Evolutionary conservation across 2,329 filamentous ascomycete species (phyloP), one percentile per base, ranked within the genome.

Genomic region (Chaetomium strumarium): DNA sequence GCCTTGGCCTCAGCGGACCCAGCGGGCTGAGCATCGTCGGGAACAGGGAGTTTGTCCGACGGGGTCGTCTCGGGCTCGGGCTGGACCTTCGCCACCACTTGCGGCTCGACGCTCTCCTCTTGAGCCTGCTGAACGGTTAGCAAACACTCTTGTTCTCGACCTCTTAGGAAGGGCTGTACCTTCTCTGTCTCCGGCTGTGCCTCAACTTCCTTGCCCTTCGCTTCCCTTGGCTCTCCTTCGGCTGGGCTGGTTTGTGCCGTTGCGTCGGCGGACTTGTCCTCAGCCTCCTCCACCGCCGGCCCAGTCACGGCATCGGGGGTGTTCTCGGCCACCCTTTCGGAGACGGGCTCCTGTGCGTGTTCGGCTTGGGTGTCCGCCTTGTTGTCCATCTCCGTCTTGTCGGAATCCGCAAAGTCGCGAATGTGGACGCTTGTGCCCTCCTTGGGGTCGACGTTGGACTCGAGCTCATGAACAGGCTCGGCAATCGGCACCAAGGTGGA

Each of bases 1-100:
- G 39, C 43, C 46, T 51, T 37, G 60, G 58, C 5, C 36, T 60
- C 40, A 62, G 48, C 17, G 58, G 55, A 8, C 58, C 57, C 51
- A 62, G 53, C 17, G 60, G 57, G 38, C 54, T 60, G 49, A 62
- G 40, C 45, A 62, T 46, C 41, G 57, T 60, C 38, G 56, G 55
- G 33, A 55, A 58, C 19, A 44, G 40, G 34, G 44, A 51, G 17
- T 37, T 46, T 7, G 19, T 49, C 34, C 40, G 55, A 14, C 53
- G 49, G 7, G 29, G 49, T 20, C 53, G 54, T 33, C 40, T 49
- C 36, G 50, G 57, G 46, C 43, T 55, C 41, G 52, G 55, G 48
- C 55, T 60, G 24, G 49, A 55, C 46, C 31, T 59, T 47, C 52
- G 51, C 53, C 49, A 45, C 42, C 39, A 43, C 43, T 43, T 54